Conservation (phyloP, 192 early-diverging fungal species). For the Coemansia sp. region DNA sequence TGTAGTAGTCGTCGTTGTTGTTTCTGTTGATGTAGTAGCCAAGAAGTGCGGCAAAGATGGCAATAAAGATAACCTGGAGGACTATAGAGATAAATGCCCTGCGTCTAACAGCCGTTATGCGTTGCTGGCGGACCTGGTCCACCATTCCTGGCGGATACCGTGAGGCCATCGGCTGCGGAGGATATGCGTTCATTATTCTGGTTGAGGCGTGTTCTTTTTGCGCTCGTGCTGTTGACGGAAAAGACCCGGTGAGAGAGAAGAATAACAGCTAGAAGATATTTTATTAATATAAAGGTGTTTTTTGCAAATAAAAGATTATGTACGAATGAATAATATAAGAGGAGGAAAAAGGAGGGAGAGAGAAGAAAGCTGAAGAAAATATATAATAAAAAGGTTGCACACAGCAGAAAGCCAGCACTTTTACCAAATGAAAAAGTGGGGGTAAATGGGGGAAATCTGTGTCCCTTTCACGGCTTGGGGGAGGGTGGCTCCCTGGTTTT, state of each 20-base stretch:
- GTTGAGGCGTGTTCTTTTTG: background rate
- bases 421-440: background rate
- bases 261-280: background rate
- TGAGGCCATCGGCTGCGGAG: slow-evolving; percentile 19
- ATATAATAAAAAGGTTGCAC: background rate
- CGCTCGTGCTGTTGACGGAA: background rate
- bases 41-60: slow-evolving; percentile 38
- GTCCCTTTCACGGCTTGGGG: too few species aligned
- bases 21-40: slow-evolving; percentile 38
- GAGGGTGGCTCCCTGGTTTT: too few species aligned
- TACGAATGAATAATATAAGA: background rate
- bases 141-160: slow-evolving; percentile 23
- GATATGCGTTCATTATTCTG: slow-evolving; percentile 13
- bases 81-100: slow-evolving; percentile 31
- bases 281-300: background rate
- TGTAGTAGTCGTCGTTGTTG: slow-evolving; percentile 14
- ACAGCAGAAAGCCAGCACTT: background rate
- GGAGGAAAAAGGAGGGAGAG: background rate
- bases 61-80: slow-evolving; percentile 39
- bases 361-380: background rate
- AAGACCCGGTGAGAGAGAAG: background rate
- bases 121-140: slow-evolving; percentile 29
- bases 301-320: background rate
- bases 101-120: slow-evolving; percentile 29
- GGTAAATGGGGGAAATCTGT: background rate